phyloP scores from a whole-genome alignment of 495 filamentous ascomycete species.

The Chaetomium tenue region DNA sequence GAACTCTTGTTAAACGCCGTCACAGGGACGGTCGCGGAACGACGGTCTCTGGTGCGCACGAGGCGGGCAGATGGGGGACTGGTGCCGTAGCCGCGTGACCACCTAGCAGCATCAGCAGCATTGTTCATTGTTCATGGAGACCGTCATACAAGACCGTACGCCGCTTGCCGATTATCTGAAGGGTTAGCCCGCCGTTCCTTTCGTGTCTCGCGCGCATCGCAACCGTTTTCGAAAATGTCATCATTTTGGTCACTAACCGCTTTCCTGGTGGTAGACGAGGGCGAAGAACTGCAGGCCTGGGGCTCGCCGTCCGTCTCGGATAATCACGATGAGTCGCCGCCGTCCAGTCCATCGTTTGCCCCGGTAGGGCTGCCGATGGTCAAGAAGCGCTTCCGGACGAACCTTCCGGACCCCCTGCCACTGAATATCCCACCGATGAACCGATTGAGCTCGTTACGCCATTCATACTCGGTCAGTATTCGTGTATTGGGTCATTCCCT shows the following conservation, averaged over 20 bases:
- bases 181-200: conserved; percentile 55
- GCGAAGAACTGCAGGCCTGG: conserved; percentile 45
- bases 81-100: conserved; percentile 35
- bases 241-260: conserved; percentile 11
- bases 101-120: conserved; percentile 37
- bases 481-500: background rate
- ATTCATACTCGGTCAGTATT: conserved; percentile 31
- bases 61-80: conserved; percentile 37
- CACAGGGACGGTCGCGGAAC: conserved; percentile 14
- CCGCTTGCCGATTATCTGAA: conserved; percentile 92
- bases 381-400: conserved; percentile 63
- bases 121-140: conserved; percentile 68
- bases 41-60: conserved; percentile 22
- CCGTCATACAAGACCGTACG: conserved; percentile 83
- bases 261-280: conserved; percentile 36
- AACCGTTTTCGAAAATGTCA: conserved; percentile 8
- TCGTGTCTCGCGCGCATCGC: background rate
- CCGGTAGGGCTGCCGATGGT: conserved; percentile 69
- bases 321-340: conserved; percentile 48
- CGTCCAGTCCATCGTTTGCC: conserved; percentile 63
- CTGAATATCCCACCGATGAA: conserved; percentile 50
- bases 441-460: conserved; percentile 38
- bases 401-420: conserved; percentile 60
- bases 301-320: conserved; percentile 38
- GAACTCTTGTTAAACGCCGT: conserved; percentile 3